Conservation (phyloP, 1,284 basidiomycete genomes). For the Thelephora terrestris region DNA sequence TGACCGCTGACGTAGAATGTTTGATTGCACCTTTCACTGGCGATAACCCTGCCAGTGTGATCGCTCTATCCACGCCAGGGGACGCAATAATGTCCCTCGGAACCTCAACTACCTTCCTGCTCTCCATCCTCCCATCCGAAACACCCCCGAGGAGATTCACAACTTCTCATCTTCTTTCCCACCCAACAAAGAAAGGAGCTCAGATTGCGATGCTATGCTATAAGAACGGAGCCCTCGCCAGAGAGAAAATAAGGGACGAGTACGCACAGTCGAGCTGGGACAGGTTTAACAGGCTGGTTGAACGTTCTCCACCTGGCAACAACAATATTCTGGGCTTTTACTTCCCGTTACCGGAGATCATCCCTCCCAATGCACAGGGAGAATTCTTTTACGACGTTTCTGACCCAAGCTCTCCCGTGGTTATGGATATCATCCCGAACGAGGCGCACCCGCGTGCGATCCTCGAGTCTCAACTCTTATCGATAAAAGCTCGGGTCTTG, state of each 20-base stretch:
- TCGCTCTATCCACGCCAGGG: slow-evolving; percentile 69
- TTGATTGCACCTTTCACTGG: slow-evolving; percentile 82
- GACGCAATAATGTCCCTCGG: slow-evolving; percentile 88
- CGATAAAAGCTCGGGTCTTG: slow-evolving; percentile 58
- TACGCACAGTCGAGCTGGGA: slow-evolving; percentile 60
- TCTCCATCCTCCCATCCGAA: slow-evolving; percentile 58
- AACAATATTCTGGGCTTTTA: slow-evolving; percentile 56
- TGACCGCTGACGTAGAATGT: slow-evolving; percentile 41
- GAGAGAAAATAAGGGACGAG: slow-evolving; percentile 70
- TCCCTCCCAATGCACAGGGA: slow-evolving; percentile 64
- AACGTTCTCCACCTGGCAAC: slow-evolving; percentile 48
- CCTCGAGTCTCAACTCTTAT: slow-evolving; percentile 80
- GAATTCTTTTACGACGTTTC: slow-evolving; percentile 45
- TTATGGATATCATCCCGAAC: slow-evolving; percentile 32
- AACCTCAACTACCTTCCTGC: slow-evolving; percentile 82
- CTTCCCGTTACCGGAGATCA: slow-evolving; percentile 79
- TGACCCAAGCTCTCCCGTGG: slow-evolving; percentile 18
- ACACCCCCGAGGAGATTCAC: slow-evolving; percentile 59
- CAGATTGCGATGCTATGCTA: slow-evolving; percentile 77
- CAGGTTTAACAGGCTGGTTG: slow-evolving; percentile 61
- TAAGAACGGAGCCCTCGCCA: slow-evolving; percentile 75
- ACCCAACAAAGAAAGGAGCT: slow-evolving; percentile 50
- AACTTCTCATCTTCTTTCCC: slow-evolving; percentile 63
- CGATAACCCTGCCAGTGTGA: slow-evolving; percentile 85
- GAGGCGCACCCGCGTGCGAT: slow-evolving; percentile 69